Evolutionary conservation across 257 asterid genomes (phyloP).

Genomic region (Parsonsia alboflavescens): DNA sequence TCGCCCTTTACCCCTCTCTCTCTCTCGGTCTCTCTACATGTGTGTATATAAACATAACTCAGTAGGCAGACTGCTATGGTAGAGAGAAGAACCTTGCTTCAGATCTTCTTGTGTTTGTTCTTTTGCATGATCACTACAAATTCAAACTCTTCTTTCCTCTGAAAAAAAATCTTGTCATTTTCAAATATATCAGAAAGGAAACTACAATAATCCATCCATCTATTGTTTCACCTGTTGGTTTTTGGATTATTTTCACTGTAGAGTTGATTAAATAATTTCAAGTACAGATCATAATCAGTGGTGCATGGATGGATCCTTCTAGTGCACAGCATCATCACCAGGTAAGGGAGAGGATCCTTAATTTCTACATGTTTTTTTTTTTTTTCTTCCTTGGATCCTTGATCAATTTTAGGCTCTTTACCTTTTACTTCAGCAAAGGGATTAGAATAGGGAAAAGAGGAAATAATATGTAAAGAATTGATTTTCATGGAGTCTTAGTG

Average conservation of each 20-base stretch:
- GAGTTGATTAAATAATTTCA: neutral
- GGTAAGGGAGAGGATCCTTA: slow-evolving; percentile 29
- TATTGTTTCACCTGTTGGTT: neutral
- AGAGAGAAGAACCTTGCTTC: too few species aligned
- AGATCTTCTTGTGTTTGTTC: neutral
- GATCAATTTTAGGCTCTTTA: neutral
- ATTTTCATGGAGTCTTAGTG: too few species aligned
- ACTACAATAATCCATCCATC: neutral
- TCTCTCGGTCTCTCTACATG: slow-evolving; percentile 1
- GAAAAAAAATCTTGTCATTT: slow-evolving; percentile 2
- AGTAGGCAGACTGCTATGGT: slow-evolving; percentile 6
- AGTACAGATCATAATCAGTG: neutral
- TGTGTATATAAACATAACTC: neutral
- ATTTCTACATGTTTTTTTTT: neutral
- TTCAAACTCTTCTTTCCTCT: neutral
- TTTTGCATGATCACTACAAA: slow-evolving; percentile 13
- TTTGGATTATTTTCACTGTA: neutral
- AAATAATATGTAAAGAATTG: neutral
- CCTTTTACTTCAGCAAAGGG: neutral
- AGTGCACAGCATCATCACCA: slow-evolving; percentile 49
- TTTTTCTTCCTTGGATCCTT: neutral
- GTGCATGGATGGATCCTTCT: slow-evolving; percentile 71
- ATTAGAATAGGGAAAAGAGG: neutral
- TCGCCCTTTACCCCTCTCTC: slow-evolving; percentile 12
- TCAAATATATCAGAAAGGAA: neutral